These are phyloP conservation scores for Fusarium nematophilum DNA, from an alignment of 2,329 filamentous ascomycete species.

Conservation along the genomic window DNA sequence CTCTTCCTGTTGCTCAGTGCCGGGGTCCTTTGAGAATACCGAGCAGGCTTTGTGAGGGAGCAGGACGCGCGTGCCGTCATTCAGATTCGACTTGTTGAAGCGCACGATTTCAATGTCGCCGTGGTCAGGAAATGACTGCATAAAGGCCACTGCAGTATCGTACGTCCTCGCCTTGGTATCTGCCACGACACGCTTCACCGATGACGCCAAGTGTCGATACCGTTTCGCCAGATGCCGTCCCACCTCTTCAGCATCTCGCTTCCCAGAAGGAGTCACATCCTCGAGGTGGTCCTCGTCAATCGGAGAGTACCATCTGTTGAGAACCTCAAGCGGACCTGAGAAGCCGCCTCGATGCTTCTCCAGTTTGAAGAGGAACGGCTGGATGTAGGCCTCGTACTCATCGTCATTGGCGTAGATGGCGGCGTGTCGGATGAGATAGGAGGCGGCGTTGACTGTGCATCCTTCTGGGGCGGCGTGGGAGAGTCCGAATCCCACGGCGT, in stretches of 20 bases:
- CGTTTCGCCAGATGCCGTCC: conserved; percentile 33
- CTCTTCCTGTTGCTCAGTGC: conserved; percentile 30
- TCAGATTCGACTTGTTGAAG: conserved; percentile 33
- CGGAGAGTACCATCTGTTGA: conserved; percentile 38
- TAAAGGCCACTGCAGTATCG: conserved; percentile 35
- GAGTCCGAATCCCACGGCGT: conserved; percentile 38
- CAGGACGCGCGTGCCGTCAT: conserved; percentile 37
- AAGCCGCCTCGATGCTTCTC: conserved; percentile 37
- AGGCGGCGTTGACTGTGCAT: conserved; percentile 35
- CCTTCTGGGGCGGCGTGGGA: conserved; percentile 36
- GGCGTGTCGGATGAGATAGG: conserved; percentile 39
- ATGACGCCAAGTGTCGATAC: conserved; percentile 33
- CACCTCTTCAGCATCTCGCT: conserved; percentile 30
- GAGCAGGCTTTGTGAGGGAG: conserved; percentile 41
- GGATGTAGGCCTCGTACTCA: conserved; percentile 41
- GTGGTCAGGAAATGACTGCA: conserved; percentile 23
- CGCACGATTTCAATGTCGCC: conserved; percentile 30
- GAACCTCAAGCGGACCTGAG: conserved; percentile 28
- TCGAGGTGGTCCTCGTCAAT: conserved; percentile 38
- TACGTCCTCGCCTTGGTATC: conserved; percentile 40
- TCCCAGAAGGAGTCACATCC: conserved; percentile 38
- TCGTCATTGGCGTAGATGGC: conserved; percentile 40
- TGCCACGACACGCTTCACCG: conserved; percentile 35
- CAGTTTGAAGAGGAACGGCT: conserved; percentile 36
- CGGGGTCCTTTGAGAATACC: conserved; percentile 31